Conservation (phyloP, 1,284 basidiomycete genomes). For the Irpex sp. region DNA sequence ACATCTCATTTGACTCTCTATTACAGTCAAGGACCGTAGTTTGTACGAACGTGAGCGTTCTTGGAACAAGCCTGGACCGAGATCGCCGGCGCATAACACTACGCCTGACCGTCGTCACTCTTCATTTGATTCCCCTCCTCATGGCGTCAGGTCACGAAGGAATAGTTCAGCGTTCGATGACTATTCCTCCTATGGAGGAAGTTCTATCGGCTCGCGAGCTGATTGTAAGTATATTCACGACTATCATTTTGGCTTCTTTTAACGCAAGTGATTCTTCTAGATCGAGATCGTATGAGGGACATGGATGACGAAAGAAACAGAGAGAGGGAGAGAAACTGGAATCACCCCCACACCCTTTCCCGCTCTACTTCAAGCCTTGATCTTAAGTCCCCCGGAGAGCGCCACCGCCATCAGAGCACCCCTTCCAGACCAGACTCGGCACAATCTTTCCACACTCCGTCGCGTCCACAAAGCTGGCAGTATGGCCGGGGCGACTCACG, state of each 20-base stretch:
- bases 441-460: constrained; percentile 19
- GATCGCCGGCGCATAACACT: constrained; percentile 1
- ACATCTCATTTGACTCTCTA: neutral
- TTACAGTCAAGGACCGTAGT: constrained; percentile 8
- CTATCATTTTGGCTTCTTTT: neutral
- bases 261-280: constrained; percentile 16
- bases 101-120: constrained; percentile 14
- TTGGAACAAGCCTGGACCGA: constrained; percentile 14
- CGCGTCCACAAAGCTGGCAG: constrained; percentile 16
- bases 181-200: constrained; percentile 35
- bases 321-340: constrained; percentile 54
- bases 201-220: constrained; percentile 41
- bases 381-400: constrained; percentile 20
- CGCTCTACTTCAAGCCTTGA: constrained; percentile 25
- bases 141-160: constrained; percentile 27
- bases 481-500: constrained; percentile 20
- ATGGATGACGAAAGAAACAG: constrained; percentile 37
- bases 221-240: constrained; percentile 36
- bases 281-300: constrained; percentile 40
- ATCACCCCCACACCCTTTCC: constrained; percentile 37
- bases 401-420: constrained; percentile 22
- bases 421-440: constrained; percentile 26
- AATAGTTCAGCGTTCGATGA: constrained; percentile 34
- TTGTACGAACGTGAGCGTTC: constrained; percentile 14
- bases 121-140: constrained; percentile 18